Evolutionary conservation across 768 basidiomycete genomes (phyloP), one percentile per base, ranked within the genome.

Genomic region (Psilocybe cyanescens): DNA sequence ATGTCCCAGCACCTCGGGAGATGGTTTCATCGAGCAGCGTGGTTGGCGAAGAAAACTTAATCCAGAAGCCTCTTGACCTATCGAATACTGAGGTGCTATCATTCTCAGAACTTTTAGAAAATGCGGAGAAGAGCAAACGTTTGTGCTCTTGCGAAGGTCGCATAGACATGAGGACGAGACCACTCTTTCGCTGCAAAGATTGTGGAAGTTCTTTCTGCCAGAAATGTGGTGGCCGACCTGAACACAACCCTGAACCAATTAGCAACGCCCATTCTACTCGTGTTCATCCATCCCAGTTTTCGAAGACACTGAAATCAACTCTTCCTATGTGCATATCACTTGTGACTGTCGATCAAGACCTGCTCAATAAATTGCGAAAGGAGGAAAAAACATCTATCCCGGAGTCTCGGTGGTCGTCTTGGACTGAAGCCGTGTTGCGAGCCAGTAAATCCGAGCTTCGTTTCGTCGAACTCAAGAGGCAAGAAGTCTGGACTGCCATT

Each of bases 141-240:
- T 85, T 95, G 30, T 98, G 96, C 71, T 76, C 83, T n/a, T 98
- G 96, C 70, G 96, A 98, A 75, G 96, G 95, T 3, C 90, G 92
- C 8, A 81, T 86, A 39, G 89, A 85, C 62, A 87, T 95, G 68
- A 90, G 93, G 1, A 82, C 80, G 8, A 81, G 87, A 35, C 79
- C 81, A 35, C 76, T 96, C 41, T 82, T 84, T 39, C 83, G 81
- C 9, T 98, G 96, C 73, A 62, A 70, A 12, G 91, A 94, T 61
- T 98, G 96, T 69, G 85, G 83, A 5, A 84, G 86, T 8, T 85
- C 92, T 12, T 88, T 90, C 35, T 98, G 96, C 78, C 82, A 83
- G 65, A 89, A 89, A 71, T 97, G 95, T 70, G 92, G 92, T 45
- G 95, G 94, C 29, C 88, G 94, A 65, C 96, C 96, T 0, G 92